phyloP scores from a whole-genome alignment of 768 basidiomycete genomes.

The Sistotremastrum suecicum region DNA sequence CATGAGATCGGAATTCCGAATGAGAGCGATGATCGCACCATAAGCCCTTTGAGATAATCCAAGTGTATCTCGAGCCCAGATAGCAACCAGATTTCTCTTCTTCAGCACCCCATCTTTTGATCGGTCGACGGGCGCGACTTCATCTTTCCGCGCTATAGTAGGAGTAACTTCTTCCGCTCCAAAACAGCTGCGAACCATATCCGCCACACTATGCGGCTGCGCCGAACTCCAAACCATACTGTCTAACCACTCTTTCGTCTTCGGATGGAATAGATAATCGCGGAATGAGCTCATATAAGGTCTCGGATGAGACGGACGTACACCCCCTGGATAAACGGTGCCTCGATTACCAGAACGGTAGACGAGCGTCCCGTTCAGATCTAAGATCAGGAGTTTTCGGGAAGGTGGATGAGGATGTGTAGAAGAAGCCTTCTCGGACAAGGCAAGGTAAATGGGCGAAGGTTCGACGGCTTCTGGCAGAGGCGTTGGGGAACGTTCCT shows the following conservation, averaged over 20 bases:
- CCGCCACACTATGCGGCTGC: conserved; percentile 9
- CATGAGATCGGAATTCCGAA: not conserved
- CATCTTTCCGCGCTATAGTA: not conserved
- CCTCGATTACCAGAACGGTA: conserved; percentile 34
- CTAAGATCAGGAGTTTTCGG: conserved; percentile 60
- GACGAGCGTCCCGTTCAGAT: conserved; percentile 64
- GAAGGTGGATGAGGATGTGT: conserved; percentile 13
- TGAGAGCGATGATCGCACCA: conserved; percentile 7
- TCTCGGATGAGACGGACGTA: not conserved
- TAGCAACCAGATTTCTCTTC: not conserved
- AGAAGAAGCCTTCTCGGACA: conserved; percentile 17
- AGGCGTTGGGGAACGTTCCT: conserved; percentile 1
- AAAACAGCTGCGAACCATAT: conserved; percentile 7
- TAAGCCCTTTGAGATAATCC: conserved; percentile 10
- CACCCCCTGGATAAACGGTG: conserved; percentile 10
- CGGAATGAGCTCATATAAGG: conserved; percentile 7
- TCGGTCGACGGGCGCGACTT: not conserved
- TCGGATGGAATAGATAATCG: conserved; percentile 6
- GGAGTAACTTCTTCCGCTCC: not conserved
- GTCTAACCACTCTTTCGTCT: conserved; percentile 2
- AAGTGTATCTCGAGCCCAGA: conserved; percentile 17
- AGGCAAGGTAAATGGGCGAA: conserved; percentile 21
- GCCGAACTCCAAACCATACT: conserved; percentile 18
- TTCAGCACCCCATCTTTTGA: too few species aligned
- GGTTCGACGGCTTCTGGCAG: conserved; percentile 12